phyloP scores from a whole-genome alignment of 164 flowering plant genomes.

The Nelumbo lutea region DNA sequence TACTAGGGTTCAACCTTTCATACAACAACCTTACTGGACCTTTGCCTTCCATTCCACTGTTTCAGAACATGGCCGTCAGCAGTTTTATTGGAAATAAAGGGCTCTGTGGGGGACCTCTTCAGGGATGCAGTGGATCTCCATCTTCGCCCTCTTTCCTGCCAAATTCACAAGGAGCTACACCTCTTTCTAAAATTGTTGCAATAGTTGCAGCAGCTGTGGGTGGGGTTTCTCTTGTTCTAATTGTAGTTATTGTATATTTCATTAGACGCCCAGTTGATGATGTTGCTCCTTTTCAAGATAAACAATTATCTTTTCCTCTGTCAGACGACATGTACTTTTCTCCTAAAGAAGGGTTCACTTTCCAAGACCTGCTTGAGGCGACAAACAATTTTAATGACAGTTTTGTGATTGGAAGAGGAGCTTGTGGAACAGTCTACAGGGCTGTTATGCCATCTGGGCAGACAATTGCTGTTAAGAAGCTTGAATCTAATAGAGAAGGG shows the following conservation, averaged over 20 bases:
- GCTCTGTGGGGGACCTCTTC: conserved; percentile 80
- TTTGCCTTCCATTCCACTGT: conserved; percentile 52
- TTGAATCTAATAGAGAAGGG: conserved; percentile 80
- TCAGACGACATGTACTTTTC: conserved; percentile 65
- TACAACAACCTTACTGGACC: conserved; percentile 75
- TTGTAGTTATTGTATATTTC: conserved; percentile 47
- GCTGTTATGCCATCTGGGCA: conserved; percentile 68
- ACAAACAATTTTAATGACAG: conserved; percentile 73
- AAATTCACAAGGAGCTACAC: conserved; percentile 21
- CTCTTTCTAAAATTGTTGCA: conserved; percentile 55
- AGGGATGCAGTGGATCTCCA: conserved; percentile 36
- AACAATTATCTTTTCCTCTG: conserved; percentile 31
- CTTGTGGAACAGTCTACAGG: conserved; percentile 92
- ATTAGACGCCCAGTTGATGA: conserved; percentile 55
- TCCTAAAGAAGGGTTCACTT: conserved; percentile 80
- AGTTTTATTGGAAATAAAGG: conserved; percentile 73
- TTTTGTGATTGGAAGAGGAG: conserved; percentile 80
- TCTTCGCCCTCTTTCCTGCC: conserved; percentile 24
- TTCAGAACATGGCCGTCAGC: conserved; percentile 55
- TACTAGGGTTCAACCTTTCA: conserved; percentile 76
- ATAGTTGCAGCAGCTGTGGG: conserved; percentile 57
- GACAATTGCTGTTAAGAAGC: conserved; percentile 74
- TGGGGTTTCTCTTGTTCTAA: conserved; percentile 75
- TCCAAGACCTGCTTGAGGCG: conserved; percentile 80
- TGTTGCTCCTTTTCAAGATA: conserved; percentile 36